Base-by-base conservation (phyloP, 768 basidiomycete genomes). In the Lentinula sp. region DNA sequence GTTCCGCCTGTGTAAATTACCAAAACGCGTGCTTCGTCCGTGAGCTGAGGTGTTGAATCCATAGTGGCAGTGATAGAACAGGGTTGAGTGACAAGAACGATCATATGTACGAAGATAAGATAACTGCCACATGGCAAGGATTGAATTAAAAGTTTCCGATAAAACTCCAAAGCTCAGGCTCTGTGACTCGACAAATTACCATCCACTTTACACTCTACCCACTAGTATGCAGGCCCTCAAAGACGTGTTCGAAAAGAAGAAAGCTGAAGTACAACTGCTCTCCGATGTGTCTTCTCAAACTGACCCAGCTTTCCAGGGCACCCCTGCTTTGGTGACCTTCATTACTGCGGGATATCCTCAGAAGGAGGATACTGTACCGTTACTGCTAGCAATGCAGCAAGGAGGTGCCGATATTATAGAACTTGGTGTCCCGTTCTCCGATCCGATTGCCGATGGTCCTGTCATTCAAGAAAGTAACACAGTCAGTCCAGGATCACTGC, bases 341-440 rank as follows among this genome's bases (percentile, higher is more conserved):
- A 79, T 98, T 66, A 99, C 96, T 21, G 95, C 95, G 49, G 96
- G 96, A 13, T 98, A 87, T 75, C 96, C 96, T 31, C 84, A 77
- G 7, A 72, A 74, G 58, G 78, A 86, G 69, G 88, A 89, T 61
- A 98, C 96, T 0, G 91, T 96, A 10, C 86, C 91, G 1, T 81
- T 94, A 61, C 72, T 98, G 78, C 83, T 98, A 39, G 91, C 91
- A 28, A 92, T 99, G 87, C 89, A 98, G 73, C 82, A 84, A 49
- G 96, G 96, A 57, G 96, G 96, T 5, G 84, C 93, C 49, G 95
- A 98, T 71, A 84, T 98, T 62, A 95, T 98, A 63, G 96, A 99
- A 72, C 82, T 99, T 16, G 96, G 96, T 16, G 83, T 98, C 32
- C 94, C 95, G 0, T 98, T 96, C 78, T 95, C 92, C 58, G 96